Evolutionary conservation across 768 basidiomycete species (phyloP).

Genomic region (Leucogyrophana mollusca): DNA sequence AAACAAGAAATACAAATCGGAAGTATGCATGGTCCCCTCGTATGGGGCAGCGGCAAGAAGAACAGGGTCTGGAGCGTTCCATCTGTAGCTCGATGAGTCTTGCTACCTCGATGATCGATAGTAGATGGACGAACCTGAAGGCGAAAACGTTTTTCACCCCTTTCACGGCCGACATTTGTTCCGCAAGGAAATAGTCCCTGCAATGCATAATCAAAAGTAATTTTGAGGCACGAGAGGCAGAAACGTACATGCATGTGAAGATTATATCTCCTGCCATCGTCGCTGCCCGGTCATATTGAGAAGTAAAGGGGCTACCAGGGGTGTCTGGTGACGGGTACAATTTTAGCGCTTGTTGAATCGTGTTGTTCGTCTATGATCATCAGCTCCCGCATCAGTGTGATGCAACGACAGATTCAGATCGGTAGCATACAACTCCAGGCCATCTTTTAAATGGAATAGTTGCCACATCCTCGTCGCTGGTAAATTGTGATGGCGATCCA

Average conservation of each 20-base stretch:
- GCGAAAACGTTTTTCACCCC: slow-evolving; percentile 33
- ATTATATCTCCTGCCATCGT: slow-evolving; percentile 41
- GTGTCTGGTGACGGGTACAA: slow-evolving; percentile 37
- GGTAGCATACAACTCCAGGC: slow-evolving; percentile 32
- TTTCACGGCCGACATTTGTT: slow-evolving; percentile 22
- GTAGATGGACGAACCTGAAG: slow-evolving; percentile 27
- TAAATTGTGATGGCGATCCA: slow-evolving; percentile 34
- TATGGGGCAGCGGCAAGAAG: slow-evolving; percentile 34
- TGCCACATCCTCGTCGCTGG: slow-evolving; percentile 40
- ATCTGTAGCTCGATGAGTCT: slow-evolving; percentile 32
- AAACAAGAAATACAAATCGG: slow-evolving; percentile 43
- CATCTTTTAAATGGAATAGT: slow-evolving; percentile 33
- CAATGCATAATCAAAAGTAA: neutral
- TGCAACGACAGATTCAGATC: neutral
- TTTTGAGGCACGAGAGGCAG: neutral
- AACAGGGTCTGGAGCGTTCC: slow-evolving; percentile 44
- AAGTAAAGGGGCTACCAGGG: slow-evolving; percentile 34
- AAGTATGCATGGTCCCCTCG: slow-evolving; percentile 41
- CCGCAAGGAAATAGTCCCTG: slow-evolving; percentile 41
- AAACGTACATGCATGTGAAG: slow-evolving; percentile 41
- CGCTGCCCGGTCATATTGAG: slow-evolving; percentile 39
- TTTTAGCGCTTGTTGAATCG: slow-evolving; percentile 32
- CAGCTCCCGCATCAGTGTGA: neutral
- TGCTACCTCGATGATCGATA: too few relatives aligned
- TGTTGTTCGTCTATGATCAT: slow-evolving; percentile 31